Evolutionary conservation across 2,329 filamentous ascomycete species (phyloP).

Genomic region (Colletotrichum paranaense): DNA sequence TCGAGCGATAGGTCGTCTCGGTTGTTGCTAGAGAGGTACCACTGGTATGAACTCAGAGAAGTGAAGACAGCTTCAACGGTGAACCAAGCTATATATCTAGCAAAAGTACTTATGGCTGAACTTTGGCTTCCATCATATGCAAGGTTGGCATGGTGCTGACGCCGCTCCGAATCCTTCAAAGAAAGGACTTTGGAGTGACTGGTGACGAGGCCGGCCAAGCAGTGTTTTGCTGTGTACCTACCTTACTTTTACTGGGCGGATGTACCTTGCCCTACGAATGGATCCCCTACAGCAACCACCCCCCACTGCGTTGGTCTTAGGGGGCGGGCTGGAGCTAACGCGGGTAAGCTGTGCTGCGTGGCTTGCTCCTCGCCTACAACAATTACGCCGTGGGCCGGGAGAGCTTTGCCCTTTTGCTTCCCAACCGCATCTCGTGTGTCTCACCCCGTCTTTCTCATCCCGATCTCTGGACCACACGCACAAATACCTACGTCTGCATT

Average conservation of each 20-base stretch:
- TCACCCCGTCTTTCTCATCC: conserved; percentile 5
- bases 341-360: conserved; percentile 25
- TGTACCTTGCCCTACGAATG: neutral
- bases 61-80: neutral
- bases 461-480: neutral
- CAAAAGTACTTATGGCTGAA: conserved; percentile 8
- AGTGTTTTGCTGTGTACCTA: neutral
- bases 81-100: neutral
- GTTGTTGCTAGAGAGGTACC: conserved; percentile 11
- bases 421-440: conserved; percentile 4
- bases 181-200: neutral
- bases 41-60: neutral
- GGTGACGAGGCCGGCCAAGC: neutral
- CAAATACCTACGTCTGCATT: conserved; percentile 1
- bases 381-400: conserved; percentile 16
- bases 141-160: conserved; percentile 22
- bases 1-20: neutral
- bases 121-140: conserved; percentile 24
- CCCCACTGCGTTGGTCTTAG: conserved; percentile 14
- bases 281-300: neutral
- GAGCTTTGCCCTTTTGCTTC: neutral
- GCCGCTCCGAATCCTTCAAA: conserved; percentile 27
- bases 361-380: conserved; percentile 11
- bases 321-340: conserved; percentile 4
- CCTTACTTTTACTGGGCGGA: neutral